Conservation (phyloP, 495 filamentous ascomycete species). For the Tuber magnatum region DNA sequence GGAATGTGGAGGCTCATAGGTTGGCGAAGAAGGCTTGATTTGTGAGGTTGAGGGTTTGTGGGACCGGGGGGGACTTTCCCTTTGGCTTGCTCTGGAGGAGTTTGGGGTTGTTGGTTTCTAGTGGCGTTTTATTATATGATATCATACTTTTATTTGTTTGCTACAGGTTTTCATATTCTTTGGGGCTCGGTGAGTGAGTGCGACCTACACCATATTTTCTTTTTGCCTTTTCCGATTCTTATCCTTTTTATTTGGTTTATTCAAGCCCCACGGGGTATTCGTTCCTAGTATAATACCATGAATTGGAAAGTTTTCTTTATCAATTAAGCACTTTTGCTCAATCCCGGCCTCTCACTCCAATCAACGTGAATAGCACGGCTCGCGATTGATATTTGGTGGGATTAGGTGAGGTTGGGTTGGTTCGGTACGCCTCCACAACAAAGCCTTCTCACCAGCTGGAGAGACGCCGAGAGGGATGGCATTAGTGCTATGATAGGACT, state of each 20-base stretch:
- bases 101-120: background rate
- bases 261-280: background rate
- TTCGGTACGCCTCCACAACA: background rate
- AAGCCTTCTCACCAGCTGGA: background rate
- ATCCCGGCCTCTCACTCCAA: background rate
- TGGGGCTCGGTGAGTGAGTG: background rate
- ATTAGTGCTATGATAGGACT: background rate
- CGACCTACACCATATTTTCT: background rate
- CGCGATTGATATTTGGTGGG: conserved; percentile 1
- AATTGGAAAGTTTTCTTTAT: background rate
- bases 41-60: background rate
- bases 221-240: background rate
- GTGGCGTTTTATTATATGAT: background rate
- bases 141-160: background rate
- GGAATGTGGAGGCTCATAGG: background rate
- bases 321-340: background rate
- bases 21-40: background rate
- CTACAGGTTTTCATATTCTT: background rate
- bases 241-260: background rate
- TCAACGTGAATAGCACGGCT: background rate
- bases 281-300: background rate
- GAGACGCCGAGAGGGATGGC: background rate
- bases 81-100: background rate
- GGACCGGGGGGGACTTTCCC: background rate
- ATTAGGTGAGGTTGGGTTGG: background rate